A percentile compares a stretch with the other conserved stretches of the same genome.
phyloP scores from a whole-genome alignment of 169 alveolate genomes.

The Eimeria falciformis region DNA sequence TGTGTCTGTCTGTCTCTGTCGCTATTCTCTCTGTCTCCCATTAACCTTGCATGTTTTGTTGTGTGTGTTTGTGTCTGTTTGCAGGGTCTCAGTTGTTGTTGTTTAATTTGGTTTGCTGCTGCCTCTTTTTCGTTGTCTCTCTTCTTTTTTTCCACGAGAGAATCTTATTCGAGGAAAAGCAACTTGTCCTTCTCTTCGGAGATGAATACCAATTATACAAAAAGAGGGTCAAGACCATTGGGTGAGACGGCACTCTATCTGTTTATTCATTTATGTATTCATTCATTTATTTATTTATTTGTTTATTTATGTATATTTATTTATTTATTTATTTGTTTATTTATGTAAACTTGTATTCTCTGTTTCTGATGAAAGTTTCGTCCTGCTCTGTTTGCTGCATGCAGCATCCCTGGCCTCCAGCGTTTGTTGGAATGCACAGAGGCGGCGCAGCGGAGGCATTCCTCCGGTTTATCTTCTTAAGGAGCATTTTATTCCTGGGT shows the following conservation, averaged over 20 bases:
- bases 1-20: not conserved
- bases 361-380: not conserved
- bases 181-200: slow-evolving; percentile 37
- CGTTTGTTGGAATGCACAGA: slow-evolving; percentile 7
- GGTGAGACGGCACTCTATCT: not conserved
- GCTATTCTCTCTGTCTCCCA: not conserved
- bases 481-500: not conserved
- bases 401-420: slow-evolving; percentile 68
- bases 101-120: slow-evolving; percentile 34
- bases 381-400: not conserved
- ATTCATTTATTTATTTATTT: not conserved
- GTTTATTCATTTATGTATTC: not conserved
- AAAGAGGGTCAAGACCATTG: slow-evolving; percentile 40
- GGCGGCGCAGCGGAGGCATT: slow-evolving; percentile 37
- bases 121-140: slow-evolving; percentile 34
- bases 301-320: not conserved
- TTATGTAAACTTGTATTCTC: not conserved
- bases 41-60: not conserved
- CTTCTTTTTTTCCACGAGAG: slow-evolving; percentile 54
- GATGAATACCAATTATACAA: slow-evolving; percentile 57
- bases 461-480: not conserved
- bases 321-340: not conserved
- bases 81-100: slow-evolving; percentile 68
- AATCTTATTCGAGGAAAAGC: slow-evolving; percentile 58
- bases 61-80: not conserved